These are phyloP conservation scores for Phytomonas sp. DNA, from an alignment of 208 protist species.

Conservation along the genomic window DNA sequence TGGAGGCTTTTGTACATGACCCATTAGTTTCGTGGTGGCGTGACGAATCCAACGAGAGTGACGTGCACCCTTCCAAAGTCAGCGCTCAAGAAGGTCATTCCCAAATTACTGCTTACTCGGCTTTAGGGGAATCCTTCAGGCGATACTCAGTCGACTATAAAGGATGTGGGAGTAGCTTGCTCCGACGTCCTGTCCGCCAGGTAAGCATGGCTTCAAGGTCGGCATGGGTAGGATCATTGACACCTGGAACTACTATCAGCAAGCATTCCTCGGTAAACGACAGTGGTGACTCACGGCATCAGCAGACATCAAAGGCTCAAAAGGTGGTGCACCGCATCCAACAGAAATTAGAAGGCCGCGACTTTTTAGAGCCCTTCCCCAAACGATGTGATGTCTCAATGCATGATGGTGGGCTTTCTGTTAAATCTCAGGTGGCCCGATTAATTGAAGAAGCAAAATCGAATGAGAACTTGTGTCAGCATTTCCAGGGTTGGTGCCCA, in stretches of 20 bases:
- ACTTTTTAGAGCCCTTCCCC: slow-evolving; percentile 72
- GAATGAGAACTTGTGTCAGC: slow-evolving; percentile 98
- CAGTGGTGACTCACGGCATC: slow-evolving; percentile 13
- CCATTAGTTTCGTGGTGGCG: slow-evolving; percentile 99
- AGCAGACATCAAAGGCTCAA: slow-evolving; percentile 92
- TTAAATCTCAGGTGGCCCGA: slow-evolving; percentile 85
- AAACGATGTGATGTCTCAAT: slow-evolving; percentile 7
- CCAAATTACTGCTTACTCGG: slow-evolving; percentile 25
- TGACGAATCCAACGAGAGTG: slow-evolving; percentile 23
- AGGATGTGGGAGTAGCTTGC: neutral
- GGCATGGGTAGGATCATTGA: slow-evolving; percentile 55
- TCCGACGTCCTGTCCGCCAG: neutral
- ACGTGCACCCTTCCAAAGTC: neutral
- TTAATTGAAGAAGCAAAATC: slow-evolving; percentile 97
- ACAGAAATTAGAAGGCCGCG: slow-evolving; percentile 96
- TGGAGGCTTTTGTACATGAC: slow-evolving; percentile 99
- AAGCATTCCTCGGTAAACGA: neutral
- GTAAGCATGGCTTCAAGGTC: neutral
- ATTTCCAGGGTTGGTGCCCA: slow-evolving; percentile 98
- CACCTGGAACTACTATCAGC: slow-evolving; percentile 85
- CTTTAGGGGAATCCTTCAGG: slow-evolving; percentile 31
- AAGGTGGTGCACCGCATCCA: slow-evolving; percentile 95
- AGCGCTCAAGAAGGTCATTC: neutral
- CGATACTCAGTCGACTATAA: neutral
- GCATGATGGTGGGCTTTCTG: slow-evolving; percentile 53